A percentile compares a stretch with the other conserved stretches of the same genome.
Evolutionary conservation across 1,139 yeast genomes (phyloP).

Genomic region (Debaryomyces robertsiae): DNA sequence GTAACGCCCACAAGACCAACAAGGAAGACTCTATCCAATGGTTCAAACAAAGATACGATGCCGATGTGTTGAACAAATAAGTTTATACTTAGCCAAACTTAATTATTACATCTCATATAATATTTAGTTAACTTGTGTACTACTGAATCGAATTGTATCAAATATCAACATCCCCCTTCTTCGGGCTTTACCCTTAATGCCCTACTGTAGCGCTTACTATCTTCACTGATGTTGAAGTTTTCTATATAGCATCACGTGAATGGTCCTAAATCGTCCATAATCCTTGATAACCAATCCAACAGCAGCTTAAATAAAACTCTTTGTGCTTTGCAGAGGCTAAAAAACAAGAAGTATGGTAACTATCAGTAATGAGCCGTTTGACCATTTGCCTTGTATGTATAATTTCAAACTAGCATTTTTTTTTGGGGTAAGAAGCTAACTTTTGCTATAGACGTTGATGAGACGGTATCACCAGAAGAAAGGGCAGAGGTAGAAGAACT

Average conservation of each 20-base stretch:
- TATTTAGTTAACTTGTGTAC: slow-evolving; percentile 13
- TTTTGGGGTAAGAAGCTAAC: slow-evolving; percentile 15
- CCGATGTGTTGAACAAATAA: slow-evolving; percentile 90
- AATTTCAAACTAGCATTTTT: not conserved
- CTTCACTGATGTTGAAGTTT: not conserved
- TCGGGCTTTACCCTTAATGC: too few species aligned
- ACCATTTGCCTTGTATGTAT: slow-evolving; percentile 35
- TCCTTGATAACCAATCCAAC: not conserved
- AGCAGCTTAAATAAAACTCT: too few species aligned
- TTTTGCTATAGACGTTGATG: slow-evolving; percentile 26
- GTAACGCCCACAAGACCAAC: slow-evolving; percentile 89
- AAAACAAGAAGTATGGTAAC: slow-evolving; percentile 24
- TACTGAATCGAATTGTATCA: slow-evolving; percentile 13
- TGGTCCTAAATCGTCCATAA: not conserved
- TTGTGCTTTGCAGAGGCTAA: too few species aligned
- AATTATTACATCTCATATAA: slow-evolving; percentile 8
- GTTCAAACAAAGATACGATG: slow-evolving; percentile 99
- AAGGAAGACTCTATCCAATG: slow-evolving; percentile 95
- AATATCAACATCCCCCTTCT: too few species aligned
- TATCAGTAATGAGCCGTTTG: slow-evolving; percentile 31
- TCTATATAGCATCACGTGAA: slow-evolving; percentile 1
- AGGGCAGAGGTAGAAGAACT: slow-evolving; percentile 38
- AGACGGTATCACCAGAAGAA: slow-evolving; percentile 34
- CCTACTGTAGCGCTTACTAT: slow-evolving; percentile 1
- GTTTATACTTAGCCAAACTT: slow-evolving; percentile 15